Evolutionary conservation across 306 rosid genomes (phyloP), one percentile per base, ranked within the genome.

Genomic region (Herpetospermum pedunculosum): DNA sequence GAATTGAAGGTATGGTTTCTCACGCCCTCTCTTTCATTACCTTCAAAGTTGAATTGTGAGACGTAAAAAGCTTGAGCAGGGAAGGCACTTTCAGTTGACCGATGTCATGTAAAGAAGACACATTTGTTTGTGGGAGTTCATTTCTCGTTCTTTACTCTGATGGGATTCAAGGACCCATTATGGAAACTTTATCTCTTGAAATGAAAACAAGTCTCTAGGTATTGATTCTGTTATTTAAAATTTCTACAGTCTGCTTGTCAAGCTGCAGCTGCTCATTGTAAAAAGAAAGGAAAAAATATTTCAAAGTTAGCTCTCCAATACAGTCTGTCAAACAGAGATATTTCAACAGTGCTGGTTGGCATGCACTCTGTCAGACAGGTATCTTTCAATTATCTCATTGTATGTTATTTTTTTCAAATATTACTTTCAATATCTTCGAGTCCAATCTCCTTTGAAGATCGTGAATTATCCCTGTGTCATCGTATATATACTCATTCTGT

Each of bases 261-360:
- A 83, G 92, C 91, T 73, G 95, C 98, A 64, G 88, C 91, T 18
- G 67, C 75, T 80, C 71, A 58, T 73, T 89, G 96, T 78, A 85
- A 81, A 86, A 87, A 84, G 78, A 91, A 81, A 67, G 96, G 98
- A 68, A 94, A 86, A 77, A 88, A 80, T 72, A 88, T 94, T 84
- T 80, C 98, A 23, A 89, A 91, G 88, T 85, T 91, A 82, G 96
- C 96, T 67, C 15, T 94, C 92, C 97, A 94, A 83, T 94, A 89
- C 87, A 91, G 98, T 87, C 86, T 94, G 86, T 80, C 84, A 76
- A 94, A 94, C 75, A 91, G 89, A 78, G 97, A 89, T 50, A 87
- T 94, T 63, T 70, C 98, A 32, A 83, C 97, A 5, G 96, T 94
- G 77, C 94, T 93, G 72, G 97, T 93, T 74, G 97, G 98, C 78